phyloP scores from a whole-genome alignment of 257 asterid genomes.

The Solanum acaule region DNA sequence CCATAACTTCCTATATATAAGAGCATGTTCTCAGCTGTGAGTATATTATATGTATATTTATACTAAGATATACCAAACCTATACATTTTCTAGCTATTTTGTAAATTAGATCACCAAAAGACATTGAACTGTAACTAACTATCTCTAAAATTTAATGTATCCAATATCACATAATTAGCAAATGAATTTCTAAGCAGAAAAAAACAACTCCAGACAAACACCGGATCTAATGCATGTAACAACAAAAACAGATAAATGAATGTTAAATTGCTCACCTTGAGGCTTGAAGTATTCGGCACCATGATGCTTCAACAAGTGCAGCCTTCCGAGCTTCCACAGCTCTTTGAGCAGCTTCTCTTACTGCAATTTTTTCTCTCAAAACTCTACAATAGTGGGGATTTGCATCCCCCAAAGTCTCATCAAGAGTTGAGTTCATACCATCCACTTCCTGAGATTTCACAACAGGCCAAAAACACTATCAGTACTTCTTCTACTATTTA shows the following conservation, averaged over 20 bases:
- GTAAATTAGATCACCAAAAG: neutral
- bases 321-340: conserved; percentile 81
- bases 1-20: neutral
- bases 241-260: neutral
- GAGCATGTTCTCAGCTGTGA: neutral
- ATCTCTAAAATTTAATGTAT: neutral
- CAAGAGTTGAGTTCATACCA: conserved; percentile 90
- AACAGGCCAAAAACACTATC: neutral
- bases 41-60: neutral
- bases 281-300: conserved; percentile 92
- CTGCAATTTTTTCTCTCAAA: conserved; percentile 81
- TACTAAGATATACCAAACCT: neutral
- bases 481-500: neutral
- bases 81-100: neutral
- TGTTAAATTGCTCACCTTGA: conserved; percentile 35
- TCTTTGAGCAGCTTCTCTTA: conserved; percentile 82
- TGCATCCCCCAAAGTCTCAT: conserved; percentile 85
- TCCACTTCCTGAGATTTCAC: conserved; percentile 54
- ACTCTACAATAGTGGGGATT: conserved; percentile 85
- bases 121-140: neutral
- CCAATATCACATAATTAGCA: neutral
- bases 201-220: neutral
- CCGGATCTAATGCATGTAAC: neutral
- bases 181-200: neutral
- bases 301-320: conserved; percentile 93